A percentile compares a stretch with the other conserved stretches of the same genome.
phyloP scores from a whole-genome alignment of 2,329 filamentous ascomycete species.

The Pseudocercospora pini-densiflorae region DNA sequence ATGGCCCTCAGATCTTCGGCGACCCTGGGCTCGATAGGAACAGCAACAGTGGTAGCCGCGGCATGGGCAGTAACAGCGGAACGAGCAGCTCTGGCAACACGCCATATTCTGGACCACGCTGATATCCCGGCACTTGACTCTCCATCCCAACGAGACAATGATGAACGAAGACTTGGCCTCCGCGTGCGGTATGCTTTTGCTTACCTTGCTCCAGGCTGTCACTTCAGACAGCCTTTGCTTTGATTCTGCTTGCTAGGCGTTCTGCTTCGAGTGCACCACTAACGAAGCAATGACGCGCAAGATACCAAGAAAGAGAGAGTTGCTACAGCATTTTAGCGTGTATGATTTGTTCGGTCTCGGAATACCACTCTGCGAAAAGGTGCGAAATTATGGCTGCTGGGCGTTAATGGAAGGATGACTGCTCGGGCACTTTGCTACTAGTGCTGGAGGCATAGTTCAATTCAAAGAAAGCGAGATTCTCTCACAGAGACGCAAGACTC shows the following conservation, averaged over 20 bases:
- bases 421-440: neutral
- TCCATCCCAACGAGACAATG: neutral
- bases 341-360: constrained; percentile 4
- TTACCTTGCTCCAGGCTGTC: neutral
- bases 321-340: constrained; percentile 14
- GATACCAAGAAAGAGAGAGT: constrained; percentile 10
- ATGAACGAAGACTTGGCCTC: neutral
- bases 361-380: constrained; percentile 13
- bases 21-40: constrained; percentile 37
- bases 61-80: constrained; percentile 17
- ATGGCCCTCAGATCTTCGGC: constrained; percentile 35
- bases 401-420: neutral
- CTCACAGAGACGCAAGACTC: neutral
- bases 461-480: neutral
- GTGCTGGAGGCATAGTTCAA: neutral
- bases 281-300: constrained; percentile 6
- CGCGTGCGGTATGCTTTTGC: neutral
- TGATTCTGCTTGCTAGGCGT: neutral
- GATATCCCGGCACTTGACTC: neutral
- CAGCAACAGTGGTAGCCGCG: constrained; percentile 23
- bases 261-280: neutral
- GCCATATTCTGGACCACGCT: constrained; percentile 11
- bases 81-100: constrained; percentile 20
- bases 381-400: neutral
- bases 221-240: neutral